Base-by-base conservation (phyloP, 1,284 basidiomycete genomes). In the Irpex sp. region DNA sequence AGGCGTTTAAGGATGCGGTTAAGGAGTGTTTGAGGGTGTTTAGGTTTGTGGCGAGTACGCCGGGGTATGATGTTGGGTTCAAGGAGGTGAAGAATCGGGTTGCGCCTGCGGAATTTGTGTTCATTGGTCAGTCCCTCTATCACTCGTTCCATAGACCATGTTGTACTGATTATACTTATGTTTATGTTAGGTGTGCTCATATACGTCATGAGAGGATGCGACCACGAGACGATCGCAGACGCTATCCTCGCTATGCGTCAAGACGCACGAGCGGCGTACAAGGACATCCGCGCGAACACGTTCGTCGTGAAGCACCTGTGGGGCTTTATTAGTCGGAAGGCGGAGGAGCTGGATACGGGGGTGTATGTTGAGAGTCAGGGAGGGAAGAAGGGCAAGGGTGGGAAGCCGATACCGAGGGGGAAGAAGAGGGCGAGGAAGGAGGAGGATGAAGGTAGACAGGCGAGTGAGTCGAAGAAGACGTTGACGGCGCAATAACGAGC, bases 81-180 rank as follows among this genome's bases (percentile, higher is more conserved):
- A 76, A 68, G 26, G 75, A 78, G 51, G 81, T 89, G 19, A 73
- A 77, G 58, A 79, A 81, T 61, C 81, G 85, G n/a, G 78, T 91
- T 35, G 85, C 90, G 0, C 90, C 90, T 1, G 83, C 86, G 8
- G 89, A 92, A 71, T 91, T 92, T 70, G 82, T 89, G 31, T 92
- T 88, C 74, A 84, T 89, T 43, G 89, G 89, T 88, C 67, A 56
- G 78, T 39, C n/a, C 43, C 4, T 8, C 54, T 13, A n/a, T 7
- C 5, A 17, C 49, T 21, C 61, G 51, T 8, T 54, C 17, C 46
- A 8, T n/a, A 31, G 3, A 31, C 31, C 31, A 31, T 31, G 31
- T 31, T 26, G 26, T 26, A 26, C 26, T 26, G 26, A 26, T 26
- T 4, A 31, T 4, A 31, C 31, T 31, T 5, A 5, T 31, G 31